These are phyloP conservation scores for Fusarium sp. DNA, from an alignment of 2,329 filamentous ascomycete species.

Conservation along the genomic window DNA sequence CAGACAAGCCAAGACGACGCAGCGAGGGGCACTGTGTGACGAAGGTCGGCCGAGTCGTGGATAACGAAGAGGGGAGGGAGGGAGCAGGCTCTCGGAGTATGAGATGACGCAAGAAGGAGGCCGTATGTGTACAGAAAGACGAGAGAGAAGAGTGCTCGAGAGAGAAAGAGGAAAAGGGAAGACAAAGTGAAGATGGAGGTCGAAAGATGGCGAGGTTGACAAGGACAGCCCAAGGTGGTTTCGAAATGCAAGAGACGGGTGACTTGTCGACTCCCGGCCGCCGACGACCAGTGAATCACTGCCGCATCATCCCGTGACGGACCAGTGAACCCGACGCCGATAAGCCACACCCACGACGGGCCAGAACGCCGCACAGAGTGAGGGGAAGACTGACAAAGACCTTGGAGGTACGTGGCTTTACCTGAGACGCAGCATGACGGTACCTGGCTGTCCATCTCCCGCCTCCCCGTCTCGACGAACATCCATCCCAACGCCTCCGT, in stretches of 20 bases:
- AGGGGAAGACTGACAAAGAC: not conserved
- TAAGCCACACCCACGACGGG: slow-evolving; percentile 45
- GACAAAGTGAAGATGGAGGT: slow-evolving; percentile 31
- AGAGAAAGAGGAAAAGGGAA: slow-evolving; percentile 13
- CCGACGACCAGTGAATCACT: slow-evolving; percentile 50
- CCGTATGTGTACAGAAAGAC: slow-evolving; percentile 18
- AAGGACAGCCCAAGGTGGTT: slow-evolving; percentile 36
- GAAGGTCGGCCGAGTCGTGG: slow-evolving; percentile 27
- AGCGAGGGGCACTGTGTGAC: slow-evolving; percentile 42
- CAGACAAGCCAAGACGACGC: slow-evolving; percentile 24
- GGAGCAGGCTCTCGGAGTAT: slow-evolving; percentile 21
- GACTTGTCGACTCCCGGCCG: slow-evolving; percentile 44
- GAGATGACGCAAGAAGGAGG: slow-evolving; percentile 44
- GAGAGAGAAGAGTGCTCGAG: slow-evolving; percentile 14
- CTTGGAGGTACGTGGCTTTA: slow-evolving; percentile 33
- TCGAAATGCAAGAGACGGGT: slow-evolving; percentile 44
- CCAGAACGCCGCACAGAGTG: slow-evolving; percentile 10
- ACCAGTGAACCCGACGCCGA: slow-evolving; percentile 46
- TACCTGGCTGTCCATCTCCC: slow-evolving; percentile 26
- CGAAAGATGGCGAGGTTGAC: slow-evolving; percentile 29
- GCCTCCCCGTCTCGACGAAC: not conserved
- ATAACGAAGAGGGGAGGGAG: slow-evolving; percentile 14
- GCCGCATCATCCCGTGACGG: slow-evolving; percentile 52
- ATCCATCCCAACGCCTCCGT: slow-evolving; percentile 1
- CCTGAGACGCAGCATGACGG: slow-evolving; percentile 16